Evolutionary conservation across 164 flowering plant genomes (phyloP).

Genomic region (Nymphaea colorata): DNA sequence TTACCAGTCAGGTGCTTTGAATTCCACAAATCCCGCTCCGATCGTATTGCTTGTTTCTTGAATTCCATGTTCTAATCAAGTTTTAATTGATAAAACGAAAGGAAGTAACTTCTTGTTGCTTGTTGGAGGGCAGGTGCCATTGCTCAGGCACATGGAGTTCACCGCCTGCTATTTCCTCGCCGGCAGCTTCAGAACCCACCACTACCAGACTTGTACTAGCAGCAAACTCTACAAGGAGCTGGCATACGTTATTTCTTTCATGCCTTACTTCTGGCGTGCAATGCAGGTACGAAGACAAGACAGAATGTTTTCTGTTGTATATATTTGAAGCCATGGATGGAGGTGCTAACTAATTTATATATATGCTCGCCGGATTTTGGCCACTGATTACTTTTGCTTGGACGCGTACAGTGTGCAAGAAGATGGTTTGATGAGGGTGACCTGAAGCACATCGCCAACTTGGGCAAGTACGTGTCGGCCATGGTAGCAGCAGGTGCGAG

Average conservation of each 20-base stretch:
- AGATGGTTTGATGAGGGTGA: constrained; percentile 82
- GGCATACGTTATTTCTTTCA: constrained; percentile 79
- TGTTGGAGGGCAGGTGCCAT: constrained; percentile 45
- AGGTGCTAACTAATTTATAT: too few species aligned
- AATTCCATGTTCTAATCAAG: too few species aligned
- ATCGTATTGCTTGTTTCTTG: too few species aligned
- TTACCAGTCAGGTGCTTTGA: constrained; percentile 82
- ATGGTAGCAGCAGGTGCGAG: constrained; percentile 96
- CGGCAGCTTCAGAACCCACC: constrained; percentile 54
- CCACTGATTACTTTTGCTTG: too few species aligned
- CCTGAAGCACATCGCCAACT: constrained; percentile 58
- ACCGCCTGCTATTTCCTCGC: constrained; percentile 81
- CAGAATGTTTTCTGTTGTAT: too few species aligned
- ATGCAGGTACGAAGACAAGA: constrained; percentile 57
- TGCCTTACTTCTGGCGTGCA: constrained; percentile 96
- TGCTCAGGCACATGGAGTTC: constrained; percentile 86
- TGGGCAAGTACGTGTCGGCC: constrained; percentile 97
- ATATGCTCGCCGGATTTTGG: too few species aligned
- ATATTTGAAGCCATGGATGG: too few species aligned
- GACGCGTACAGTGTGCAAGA: constrained; percentile 62
- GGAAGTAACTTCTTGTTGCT: neutral
- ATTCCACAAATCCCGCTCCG: too few species aligned
- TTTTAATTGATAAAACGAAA: too few species aligned
- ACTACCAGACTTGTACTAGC: constrained; percentile 45
- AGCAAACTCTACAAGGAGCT: constrained; percentile 70